A percentile compares a stretch with the other conserved stretches of the same genome.
Conservation (phyloP, 495 filamentous ascomycete species). For the Aspergillus campestris region DNA sequence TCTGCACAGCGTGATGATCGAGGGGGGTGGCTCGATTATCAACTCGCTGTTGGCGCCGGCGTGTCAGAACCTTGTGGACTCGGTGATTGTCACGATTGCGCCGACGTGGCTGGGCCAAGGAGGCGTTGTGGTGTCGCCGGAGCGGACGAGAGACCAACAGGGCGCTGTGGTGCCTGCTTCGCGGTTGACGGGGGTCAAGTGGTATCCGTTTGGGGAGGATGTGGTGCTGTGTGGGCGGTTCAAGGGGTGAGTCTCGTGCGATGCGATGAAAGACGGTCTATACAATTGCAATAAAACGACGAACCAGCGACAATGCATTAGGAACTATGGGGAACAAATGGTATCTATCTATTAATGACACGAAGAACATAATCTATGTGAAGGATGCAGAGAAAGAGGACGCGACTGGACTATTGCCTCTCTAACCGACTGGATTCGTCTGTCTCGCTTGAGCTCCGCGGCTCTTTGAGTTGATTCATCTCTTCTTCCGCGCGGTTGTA, state of each 20-base stretch:
- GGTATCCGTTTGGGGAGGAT: conserved; percentile 69
- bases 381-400: no score
- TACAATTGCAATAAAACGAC: no score
- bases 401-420: no score
- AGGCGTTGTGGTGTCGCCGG: conserved; percentile 64
- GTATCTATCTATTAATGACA: no score
- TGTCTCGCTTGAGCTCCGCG: no score
- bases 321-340: no score
- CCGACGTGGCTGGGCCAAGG: conserved; percentile 76
- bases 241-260: neutral
- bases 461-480: neutral
- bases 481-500: neutral
- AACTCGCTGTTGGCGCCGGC: conserved; percentile 60
- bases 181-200: conserved; percentile 56
- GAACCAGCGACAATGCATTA: no score
- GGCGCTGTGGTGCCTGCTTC: conserved; percentile 44
- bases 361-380: no score
- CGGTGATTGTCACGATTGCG: conserved; percentile 79
- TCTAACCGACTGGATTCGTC: no score
- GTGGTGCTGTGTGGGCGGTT: conserved; percentile 66
- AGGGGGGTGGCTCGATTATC: conserved; percentile 75
- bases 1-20: conserved; percentile 74
- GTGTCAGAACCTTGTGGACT: conserved; percentile 46
- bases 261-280: no score
- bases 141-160: conserved; percentile 30